Evolutionary conservation across 352 stramenopile genomes (phyloP), one percentile per base, ranked within the genome.

Genomic region (Phytopythium delawarense): DNA sequence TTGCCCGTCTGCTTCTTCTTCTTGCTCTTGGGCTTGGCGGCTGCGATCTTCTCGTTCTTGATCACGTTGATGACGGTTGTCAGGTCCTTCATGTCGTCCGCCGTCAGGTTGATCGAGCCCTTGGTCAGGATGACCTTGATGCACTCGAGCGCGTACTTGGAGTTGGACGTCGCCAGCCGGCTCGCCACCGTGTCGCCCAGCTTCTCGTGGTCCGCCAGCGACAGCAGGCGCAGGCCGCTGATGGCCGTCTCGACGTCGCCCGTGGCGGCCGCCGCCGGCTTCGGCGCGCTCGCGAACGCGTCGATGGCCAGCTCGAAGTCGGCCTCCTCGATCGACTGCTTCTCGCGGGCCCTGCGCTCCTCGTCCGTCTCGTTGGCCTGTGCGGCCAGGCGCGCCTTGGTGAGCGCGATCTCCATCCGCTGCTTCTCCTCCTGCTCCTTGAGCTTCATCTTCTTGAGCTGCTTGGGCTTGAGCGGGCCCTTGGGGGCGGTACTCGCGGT

Each of bases 361-460:
- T 79, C 80, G 0, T 80, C 72, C 11, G 76, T 88, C 67, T 86
- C 79, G n/a, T 84, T 76, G 11, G 74, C 76, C 64, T 94, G 81
- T 25, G 86, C 79, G 12, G 82, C 81, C 13, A 91, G 75, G 35
- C 82, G 81, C 50, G 81, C 79, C 72, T 91, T 91, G 42, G 82
- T 85, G 39, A 92, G 71, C 34, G 79, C 81, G 55, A 92, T 75
- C 56, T 94, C 84, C 48, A 91, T 63, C 59, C 82, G 80, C 54
- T 82, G 84, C 71, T 94, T 94, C 62, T 92, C 81, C 62, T 92
- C 79, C n/a, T 84, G 78, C 68, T 94, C 84, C 76, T 94, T 92
- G 30, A 92, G 64, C 69, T 91, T 92, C 66, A 89, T 71, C 73
- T 91, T 94, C 74, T 94, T 94, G n/a, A 92, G 59, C 72, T 87